Evolutionary conservation across 441 rosid species (phyloP), one percentile per base, ranked within the genome.

Genomic region (Metrosideros polymorpha): DNA sequence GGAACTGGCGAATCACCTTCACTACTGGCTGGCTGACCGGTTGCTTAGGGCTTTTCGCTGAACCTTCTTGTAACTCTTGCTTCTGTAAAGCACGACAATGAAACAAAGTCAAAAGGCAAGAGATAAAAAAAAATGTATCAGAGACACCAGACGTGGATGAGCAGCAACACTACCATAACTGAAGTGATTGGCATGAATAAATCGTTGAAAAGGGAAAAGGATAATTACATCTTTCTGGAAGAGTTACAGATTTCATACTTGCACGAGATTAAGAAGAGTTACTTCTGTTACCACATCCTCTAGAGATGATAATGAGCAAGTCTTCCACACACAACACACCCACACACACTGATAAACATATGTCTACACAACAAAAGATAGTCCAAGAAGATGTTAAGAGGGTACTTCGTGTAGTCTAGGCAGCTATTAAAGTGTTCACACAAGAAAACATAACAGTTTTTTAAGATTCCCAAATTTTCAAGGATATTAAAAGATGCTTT

Each of bases 1-100:
- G 91, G 86, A 96, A 94, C 56, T 93, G 92, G 27, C 95, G 97
- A 86, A 93, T 85, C 76, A 87, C 87, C 89, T 94, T 93, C 8
- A 89, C 86, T 54, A 59, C 61, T 61, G 76, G 94, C 39, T 89
- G 92, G 50, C 39, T 83, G 49, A 56, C 89, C 22, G 92, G 84
- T 45, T 86, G 85, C 88, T 90, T 91, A 9, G 89, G 57, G 42
- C 79, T 84, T 77, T 85, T 86, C 63, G 86, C 93, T 1, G 94
- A 87, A 56, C 90, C 96, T 85, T 91, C 88, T 84, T 87, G 93
- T 85, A 89, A 89, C 91, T 94, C 94, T 83, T 91, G 98, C 90
- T 95, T 95, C 99, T 97, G 91, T 71, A 35, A 54, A 87, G 84
- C n/a, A 63, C 30, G 35, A 53, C n/a, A 27, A 35, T 30, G 83